These are phyloP conservation scores for Kitagawia praeruptora DNA, from an alignment of 129 eudicot genomes.

Conservation along the genomic window DNA sequence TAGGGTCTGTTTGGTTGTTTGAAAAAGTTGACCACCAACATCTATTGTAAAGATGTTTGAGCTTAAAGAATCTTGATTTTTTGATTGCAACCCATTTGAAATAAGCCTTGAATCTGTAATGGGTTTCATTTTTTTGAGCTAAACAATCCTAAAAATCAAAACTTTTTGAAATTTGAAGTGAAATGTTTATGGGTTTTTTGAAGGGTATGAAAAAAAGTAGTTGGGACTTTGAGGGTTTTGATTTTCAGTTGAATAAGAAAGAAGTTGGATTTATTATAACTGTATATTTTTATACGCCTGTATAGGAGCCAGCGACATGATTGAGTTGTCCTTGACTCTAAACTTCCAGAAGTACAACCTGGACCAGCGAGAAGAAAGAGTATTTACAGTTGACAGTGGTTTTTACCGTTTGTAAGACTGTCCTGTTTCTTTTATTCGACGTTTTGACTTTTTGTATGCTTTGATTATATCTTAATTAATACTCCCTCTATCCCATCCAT, in stretches of 20 bases:
- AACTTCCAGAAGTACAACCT: neutral
- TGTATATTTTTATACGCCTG: neutral
- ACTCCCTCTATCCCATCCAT: too few relatives aligned
- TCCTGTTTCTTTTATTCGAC: too few relatives aligned
- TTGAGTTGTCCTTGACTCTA: neutral
- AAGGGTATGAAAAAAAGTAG: neutral
- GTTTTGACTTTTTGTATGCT: too few relatives aligned
- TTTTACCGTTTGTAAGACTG: too few relatives aligned
- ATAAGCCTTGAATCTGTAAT: neutral
- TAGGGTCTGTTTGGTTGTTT: constrained; percentile 65
- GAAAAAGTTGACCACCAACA: constrained; percentile 71
- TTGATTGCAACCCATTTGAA: neutral
- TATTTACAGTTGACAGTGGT: too few relatives aligned
- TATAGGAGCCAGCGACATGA: neutral
- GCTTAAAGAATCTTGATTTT: neutral
- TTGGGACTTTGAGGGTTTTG: neutral
- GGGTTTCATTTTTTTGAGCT: neutral
- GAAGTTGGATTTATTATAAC: neutral
- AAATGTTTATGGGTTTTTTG: neutral
- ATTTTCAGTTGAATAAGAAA: neutral
- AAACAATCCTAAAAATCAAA: neutral
- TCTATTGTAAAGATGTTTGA: constrained; percentile 45
- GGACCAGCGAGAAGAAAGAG: neutral
- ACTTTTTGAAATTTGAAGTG: neutral
- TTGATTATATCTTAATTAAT: too few relatives aligned